Evolutionary conservation across 495 filamentous ascomycete genomes (phyloP).

Genomic region (Penicillium nucicola): DNA sequence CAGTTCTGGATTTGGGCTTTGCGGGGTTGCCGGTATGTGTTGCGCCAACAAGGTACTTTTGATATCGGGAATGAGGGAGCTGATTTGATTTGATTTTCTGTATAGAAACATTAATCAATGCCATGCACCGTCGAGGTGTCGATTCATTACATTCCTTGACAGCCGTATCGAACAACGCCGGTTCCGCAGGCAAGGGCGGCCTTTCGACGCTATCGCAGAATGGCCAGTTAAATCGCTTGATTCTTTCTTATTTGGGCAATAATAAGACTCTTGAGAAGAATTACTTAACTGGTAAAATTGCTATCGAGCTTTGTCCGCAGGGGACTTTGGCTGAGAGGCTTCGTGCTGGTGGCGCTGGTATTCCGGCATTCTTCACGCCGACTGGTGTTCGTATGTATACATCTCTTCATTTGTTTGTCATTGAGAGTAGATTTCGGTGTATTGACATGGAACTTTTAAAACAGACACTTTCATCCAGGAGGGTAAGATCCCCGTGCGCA

Average conservation of each 20-base stretch:
- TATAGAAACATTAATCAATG: conserved; percentile 74
- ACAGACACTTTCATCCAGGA: conserved; percentile 72
- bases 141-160: conserved; percentile 72
- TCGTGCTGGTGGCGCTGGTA: conserved; percentile 78
- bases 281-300: conserved; percentile 79
- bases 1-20: conserved; percentile 84
- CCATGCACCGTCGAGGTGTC: conserved; percentile 61
- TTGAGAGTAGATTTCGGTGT: neutral
- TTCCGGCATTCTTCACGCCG: conserved; percentile 90
- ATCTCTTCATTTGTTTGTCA: neutral
- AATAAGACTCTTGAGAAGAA: conserved; percentile 85
- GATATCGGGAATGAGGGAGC: neutral
- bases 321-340: conserved; percentile 86
- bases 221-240: conserved; percentile 79
- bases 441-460: neutral
- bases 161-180: conserved; percentile 90
- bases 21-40: conserved; percentile 65
- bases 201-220: conserved; percentile 75
- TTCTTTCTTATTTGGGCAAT: conserved; percentile 83
- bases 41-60: neutral
- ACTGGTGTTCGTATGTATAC: conserved; percentile 63
- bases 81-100: neutral
- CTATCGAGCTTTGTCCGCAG: conserved; percentile 84
- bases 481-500: conserved; percentile 73
- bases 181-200: conserved; percentile 67